A percentile compares a stretch with the other conserved stretches of the same genome.
phyloP scores from a whole-genome alignment of 306 rosid genomes.

The Rosa multiflora region DNA sequence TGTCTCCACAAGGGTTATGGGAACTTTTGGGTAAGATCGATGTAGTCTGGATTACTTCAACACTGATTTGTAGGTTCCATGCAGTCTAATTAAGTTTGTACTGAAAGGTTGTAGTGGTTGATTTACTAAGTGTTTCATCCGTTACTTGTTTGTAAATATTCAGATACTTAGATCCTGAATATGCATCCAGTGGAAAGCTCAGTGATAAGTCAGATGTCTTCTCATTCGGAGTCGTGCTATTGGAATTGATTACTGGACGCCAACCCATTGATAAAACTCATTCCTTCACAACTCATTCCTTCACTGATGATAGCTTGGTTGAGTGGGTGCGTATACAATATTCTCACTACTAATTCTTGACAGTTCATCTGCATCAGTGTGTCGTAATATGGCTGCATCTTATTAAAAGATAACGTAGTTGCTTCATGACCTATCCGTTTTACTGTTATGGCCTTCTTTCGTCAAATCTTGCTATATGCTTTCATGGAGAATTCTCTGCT shows the following conservation, averaged over 20 bases:
- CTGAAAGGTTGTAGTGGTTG: not conserved
- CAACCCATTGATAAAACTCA: conserved; percentile 47
- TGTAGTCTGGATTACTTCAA: not conserved
- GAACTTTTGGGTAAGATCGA: conserved; percentile 61
- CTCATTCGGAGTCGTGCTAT: conserved; percentile 66
- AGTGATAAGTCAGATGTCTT: conserved; percentile 69
- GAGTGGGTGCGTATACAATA: conserved; percentile 53
- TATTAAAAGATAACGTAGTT: not conserved
- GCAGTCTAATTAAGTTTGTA: conserved; percentile 9
- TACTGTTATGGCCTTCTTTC: not conserved
- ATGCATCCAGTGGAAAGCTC: conserved; percentile 67
- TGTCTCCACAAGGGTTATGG: conserved; percentile 70
- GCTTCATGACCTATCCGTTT: not conserved
- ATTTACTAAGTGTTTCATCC: not conserved
- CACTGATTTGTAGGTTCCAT: not conserved
- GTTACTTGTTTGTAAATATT: conserved; percentile 17
- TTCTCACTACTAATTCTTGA: not conserved
- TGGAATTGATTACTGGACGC: conserved; percentile 66
- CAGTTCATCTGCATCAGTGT: not conserved
- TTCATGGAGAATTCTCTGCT: not conserved
- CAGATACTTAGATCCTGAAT: conserved; percentile 73
- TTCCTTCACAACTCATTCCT: conserved; percentile 5
- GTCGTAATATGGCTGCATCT: not conserved
- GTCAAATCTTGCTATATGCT: not conserved
- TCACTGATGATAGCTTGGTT: conserved; percentile 60